Evolutionary conservation across 352 stramenopile genomes (phyloP), one percentile per base, ranked within the genome.

Genomic region (Globisporangium lucens): DNA sequence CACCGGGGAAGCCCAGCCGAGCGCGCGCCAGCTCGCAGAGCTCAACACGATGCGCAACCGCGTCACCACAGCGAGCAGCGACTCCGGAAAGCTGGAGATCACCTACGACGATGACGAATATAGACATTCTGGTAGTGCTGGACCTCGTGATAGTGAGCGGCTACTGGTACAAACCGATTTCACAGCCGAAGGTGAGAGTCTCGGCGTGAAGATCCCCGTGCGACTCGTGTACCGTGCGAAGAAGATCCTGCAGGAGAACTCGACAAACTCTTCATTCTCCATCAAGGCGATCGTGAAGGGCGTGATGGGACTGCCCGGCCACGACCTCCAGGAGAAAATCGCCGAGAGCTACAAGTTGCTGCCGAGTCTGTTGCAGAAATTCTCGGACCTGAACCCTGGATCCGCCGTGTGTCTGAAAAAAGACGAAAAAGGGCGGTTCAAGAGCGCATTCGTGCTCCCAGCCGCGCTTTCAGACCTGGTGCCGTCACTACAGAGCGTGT

Each of bases 281-380:
- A 87, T 91, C 60, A 77, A 85, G 20, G 90, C 89, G 33, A 82
- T 93, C 74, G 79, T 84, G 10, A 90, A 87, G 24, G 82, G 83
- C n/a, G 86, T 86, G 0, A 78, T 90, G 56, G 76, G 79, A 6
- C 64, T 94, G 9, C 84, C 90, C 2, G 83, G 90, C n/a, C 75
- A 76, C 0, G 80, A 78, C n/a, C 87, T 86, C 0, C 87, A 80
- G 5, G 84, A 93, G 47, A 84, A 94, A 56, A 69, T 94, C 27
- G 83, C 82, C 0, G 84, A 93, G 61, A 92, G 83, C 70, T 94
- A 94, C 75, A 91, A 91, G 69, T 87, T 91, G 58, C 87, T 94
- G 27, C 83, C 86, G 24, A 90, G 80, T 38, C 61, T 94, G 27
- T 70, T 93, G 9, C 78, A 90, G 43, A 87, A 83, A 6, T 93